Conservation (phyloP, 768 basidiomycete species). For the Auricularia cornea region DNA sequence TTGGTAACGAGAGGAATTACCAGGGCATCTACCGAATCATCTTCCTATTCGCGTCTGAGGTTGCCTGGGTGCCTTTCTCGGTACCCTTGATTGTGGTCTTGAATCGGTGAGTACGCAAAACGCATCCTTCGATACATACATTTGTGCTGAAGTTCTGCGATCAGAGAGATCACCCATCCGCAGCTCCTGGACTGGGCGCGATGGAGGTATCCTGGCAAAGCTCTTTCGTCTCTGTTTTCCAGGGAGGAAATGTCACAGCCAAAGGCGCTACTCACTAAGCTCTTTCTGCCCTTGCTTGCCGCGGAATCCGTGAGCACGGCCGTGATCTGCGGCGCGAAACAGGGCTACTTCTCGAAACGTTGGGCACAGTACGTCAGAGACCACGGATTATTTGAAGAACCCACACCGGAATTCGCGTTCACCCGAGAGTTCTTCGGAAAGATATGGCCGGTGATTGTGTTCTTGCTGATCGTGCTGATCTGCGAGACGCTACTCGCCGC, state of each 20-base stretch:
- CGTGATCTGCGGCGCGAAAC: background rate
- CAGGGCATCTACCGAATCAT: too few relatives aligned
- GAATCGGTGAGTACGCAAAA: background rate
- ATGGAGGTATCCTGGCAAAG: background rate
- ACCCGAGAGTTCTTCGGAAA: too few relatives aligned
- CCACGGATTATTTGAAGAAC: too few relatives aligned
- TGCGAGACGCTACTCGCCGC: background rate
- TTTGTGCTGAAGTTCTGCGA: background rate
- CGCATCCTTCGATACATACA: too few relatives aligned
- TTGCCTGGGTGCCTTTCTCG: background rate
- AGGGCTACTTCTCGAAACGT: too few relatives aligned
- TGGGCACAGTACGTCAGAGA: too few relatives aligned
- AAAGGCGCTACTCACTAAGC: background rate
- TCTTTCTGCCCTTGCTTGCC: background rate
- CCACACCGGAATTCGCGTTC: too few relatives aligned
- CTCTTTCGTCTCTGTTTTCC: background rate
- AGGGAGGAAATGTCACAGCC: background rate
- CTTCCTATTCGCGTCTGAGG: background rate
- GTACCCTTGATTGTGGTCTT: background rate
- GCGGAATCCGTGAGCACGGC: background rate
- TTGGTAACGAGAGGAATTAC: too few relatives aligned
- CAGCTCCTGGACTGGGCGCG: background rate
- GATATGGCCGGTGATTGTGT: background rate
- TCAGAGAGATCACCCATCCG: background rate
- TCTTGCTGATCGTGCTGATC: background rate